These are phyloP conservation scores for Russula olivacea DNA, from an alignment of 768 basidiomycete species.

Conservation along the genomic window DNA sequence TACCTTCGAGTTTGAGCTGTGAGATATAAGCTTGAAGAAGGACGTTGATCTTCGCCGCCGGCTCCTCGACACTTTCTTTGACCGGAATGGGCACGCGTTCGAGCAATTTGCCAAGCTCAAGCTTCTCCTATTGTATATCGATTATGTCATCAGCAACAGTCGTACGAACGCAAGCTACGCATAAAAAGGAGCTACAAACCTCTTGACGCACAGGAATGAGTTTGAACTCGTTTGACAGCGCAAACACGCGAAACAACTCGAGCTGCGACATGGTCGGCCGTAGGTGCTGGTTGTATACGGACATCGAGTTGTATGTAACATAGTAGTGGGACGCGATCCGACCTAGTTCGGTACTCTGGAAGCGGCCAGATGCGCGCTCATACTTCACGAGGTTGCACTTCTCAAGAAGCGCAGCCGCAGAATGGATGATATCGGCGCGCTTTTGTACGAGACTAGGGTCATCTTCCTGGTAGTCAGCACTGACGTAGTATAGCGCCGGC, in stretches of 20 bases:
- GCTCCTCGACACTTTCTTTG: conserved; percentile 94
- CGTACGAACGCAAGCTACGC: conserved; percentile 13
- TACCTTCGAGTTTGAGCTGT: conserved; percentile 84
- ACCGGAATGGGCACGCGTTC: conserved; percentile 96
- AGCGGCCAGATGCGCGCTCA: conserved; percentile 78
- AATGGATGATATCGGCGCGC: conserved; percentile 88
- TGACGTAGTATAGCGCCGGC: conserved; percentile 82
- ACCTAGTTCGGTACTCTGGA: conserved; percentile 91
- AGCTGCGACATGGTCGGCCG: conserved; percentile 79
- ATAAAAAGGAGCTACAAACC: conserved; percentile 21
- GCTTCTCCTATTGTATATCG: conserved; percentile 54
- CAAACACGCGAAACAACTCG: conserved; percentile 94
- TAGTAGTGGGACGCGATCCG: conserved; percentile 95
- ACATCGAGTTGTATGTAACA: conserved; percentile 93
- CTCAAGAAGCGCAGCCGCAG: conserved; percentile 88
- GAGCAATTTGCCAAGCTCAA: conserved; percentile 82
- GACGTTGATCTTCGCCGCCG: conserved; percentile 95
- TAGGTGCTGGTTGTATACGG: conserved; percentile 91
- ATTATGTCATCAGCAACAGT: neutral
- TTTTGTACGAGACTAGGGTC: conserved; percentile 83
- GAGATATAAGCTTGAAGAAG: conserved; percentile 93
- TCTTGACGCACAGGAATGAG: conserved; percentile 82
- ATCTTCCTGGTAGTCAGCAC: conserved; percentile 85
- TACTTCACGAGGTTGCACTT: conserved; percentile 95
- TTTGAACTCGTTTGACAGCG: conserved; percentile 93